Evolutionary conservation across 2,329 filamentous ascomycete species (phyloP).

Genomic region (Neodidymelliopsis sp.): DNA sequence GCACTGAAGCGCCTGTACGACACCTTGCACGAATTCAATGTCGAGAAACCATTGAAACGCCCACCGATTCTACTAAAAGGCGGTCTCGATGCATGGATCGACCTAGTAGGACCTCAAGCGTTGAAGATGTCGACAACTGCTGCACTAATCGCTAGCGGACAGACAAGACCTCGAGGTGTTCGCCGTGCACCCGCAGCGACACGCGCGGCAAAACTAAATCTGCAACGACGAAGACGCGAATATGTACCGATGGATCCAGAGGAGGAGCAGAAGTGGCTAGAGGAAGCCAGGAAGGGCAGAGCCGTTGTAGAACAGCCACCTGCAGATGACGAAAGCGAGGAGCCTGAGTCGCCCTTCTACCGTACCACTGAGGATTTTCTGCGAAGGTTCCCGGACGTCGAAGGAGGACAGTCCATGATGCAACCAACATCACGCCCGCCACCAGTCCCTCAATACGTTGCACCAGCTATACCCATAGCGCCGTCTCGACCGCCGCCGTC

Average conservation of each 20-base stretch:
- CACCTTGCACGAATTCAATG: slow-evolving; percentile 84
- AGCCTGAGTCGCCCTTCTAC: slow-evolving; percentile 53
- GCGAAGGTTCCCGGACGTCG: slow-evolving; percentile 76
- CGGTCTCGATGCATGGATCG: slow-evolving; percentile 85
- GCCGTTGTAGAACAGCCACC: slow-evolving; percentile 52
- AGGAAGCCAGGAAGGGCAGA: slow-evolving; percentile 74
- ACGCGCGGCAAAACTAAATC: slow-evolving; percentile 59
- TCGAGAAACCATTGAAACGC: slow-evolving; percentile 74
- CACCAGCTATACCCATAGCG: slow-evolving; percentile 63
- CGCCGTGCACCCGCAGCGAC: slow-evolving; percentile 61
- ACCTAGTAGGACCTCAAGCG: slow-evolving; percentile 77
- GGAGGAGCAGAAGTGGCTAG: slow-evolving; percentile 82
- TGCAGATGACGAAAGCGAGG: slow-evolving; percentile 40
- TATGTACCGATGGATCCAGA: slow-evolving; percentile 78
- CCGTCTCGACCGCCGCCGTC: slow-evolving; percentile 67
- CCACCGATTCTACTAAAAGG: slow-evolving; percentile 81
- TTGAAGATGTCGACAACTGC: slow-evolving; percentile 65
- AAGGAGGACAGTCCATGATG: slow-evolving; percentile 65
- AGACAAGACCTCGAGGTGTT: slow-evolving; percentile 56
- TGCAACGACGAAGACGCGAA: slow-evolving; percentile 64
- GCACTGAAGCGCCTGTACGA: slow-evolving; percentile 77
- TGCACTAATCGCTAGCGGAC: slow-evolving; percentile 57
- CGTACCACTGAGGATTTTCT: slow-evolving; percentile 85
- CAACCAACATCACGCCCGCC: slow-evolving; percentile 49
- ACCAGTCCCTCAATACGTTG: slow-evolving; percentile 57